Evolutionary conservation across 768 basidiomycete genomes (phyloP).

Genomic region (Xerocomus brunneocitrinus): DNA sequence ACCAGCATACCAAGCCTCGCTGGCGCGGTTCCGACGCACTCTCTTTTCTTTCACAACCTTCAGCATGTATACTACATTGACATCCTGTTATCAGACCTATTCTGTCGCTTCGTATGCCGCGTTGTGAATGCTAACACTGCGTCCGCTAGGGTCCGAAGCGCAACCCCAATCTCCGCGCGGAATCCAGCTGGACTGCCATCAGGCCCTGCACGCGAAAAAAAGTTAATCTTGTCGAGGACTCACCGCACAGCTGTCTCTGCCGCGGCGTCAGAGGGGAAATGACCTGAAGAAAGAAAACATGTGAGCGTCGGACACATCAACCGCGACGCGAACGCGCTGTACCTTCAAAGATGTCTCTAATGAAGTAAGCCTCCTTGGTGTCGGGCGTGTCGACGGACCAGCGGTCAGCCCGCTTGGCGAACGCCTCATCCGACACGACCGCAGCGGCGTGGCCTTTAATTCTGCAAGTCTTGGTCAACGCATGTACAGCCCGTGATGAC

Average conservation of each 20-base stretch:
- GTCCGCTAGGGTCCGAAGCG: conserved; percentile 87
- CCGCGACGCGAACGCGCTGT: conserved; percentile 7
- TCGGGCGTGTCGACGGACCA: conserved; percentile 82
- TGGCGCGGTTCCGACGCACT: conserved; percentile 19
- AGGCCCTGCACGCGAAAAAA: conserved; percentile 7
- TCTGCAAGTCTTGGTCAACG: conserved; percentile 35
- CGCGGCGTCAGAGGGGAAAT: conserved; percentile 83
- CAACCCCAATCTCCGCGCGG: conserved; percentile 98
- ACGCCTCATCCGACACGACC: conserved; percentile 75
- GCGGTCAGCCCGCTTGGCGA: conserved; percentile 65
- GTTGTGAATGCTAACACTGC: conserved; percentile 94
- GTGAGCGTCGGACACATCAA: conserved; percentile 4
- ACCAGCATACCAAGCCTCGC: conserved; percentile 19
- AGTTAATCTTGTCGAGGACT: conserved; percentile 23
- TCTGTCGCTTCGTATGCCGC: conserved; percentile 61
- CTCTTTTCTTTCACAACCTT: not conserved
- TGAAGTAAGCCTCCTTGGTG: conserved; percentile 94
- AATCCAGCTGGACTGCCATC: conserved; percentile 62
- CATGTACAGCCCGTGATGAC: not conserved
- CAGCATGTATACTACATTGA: conserved; percentile 21
- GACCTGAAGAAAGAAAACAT: conserved; percentile 36
- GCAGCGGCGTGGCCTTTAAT: conserved; percentile 85
- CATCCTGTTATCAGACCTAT: conserved; percentile 12
- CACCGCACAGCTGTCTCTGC: conserved; percentile 89
- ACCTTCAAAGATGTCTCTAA: conserved; percentile 90